Base-by-base conservation (phyloP, 2,329 filamentous ascomycete species). In the Monilinia laxa region DNA sequence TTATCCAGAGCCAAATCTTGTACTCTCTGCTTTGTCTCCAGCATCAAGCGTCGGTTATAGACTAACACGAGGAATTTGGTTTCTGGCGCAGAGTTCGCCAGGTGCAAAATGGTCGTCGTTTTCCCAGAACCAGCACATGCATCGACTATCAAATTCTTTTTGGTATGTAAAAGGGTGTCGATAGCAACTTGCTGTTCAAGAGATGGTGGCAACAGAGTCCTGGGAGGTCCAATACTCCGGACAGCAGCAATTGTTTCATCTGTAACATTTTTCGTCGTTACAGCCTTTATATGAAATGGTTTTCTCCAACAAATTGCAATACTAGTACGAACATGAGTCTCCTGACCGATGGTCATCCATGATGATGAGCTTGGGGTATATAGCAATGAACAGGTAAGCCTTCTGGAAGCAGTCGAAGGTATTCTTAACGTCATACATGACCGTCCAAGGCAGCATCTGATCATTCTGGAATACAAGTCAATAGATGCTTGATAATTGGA, bases 111-210 rank as follows among this genome's bases (percentile, higher is more conserved):
- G 1, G 62, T 64, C 9, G 62, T 64, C 3, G 62, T 64, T 57
- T 64, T 64, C 42, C 62, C 62, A 10, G 62, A 64, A 9, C 62
- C 62, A 57, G 62, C 62, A 49, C 62, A 64, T 10, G 62, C 52
- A 38, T 64, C 62, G 23, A 64, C 53, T 4, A 64, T 64, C 3
- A 64, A 12, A 1, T 64, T 64, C 25, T 64, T 64, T 38, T 64
- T 64, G n/a, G 62, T 64, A 10, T 64, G 28, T 25, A 64, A 51
- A 0, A 64, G 42, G 14, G 62, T 57, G n/a, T 64, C 52, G 47
- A 64, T 57, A 7, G 62, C 62, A 25, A 64, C n/a, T 49, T 57
- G 53, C 25, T 64, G 62, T 49, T 64, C 62, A 6, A 52, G 40
- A 28, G 62, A 64, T 47, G 62, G 62, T 47, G 62, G 62, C 10